Evolutionary conservation across 805 yeast species (phyloP).

Genomic region (Saccharomycopsis oosterbeekiorum): DNA sequence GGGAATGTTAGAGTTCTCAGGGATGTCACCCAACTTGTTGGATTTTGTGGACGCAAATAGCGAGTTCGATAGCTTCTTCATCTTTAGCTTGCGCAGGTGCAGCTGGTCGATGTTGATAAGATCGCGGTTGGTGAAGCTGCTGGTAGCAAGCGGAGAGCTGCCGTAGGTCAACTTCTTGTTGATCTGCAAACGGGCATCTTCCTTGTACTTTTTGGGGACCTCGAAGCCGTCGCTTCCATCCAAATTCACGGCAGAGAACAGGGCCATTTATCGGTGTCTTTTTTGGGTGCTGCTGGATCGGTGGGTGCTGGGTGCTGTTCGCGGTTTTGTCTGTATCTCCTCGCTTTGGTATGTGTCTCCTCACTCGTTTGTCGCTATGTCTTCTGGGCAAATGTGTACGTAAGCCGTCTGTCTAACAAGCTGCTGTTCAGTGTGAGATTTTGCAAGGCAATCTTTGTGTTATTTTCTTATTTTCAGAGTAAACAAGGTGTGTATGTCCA

Average conservation of each 20-base stretch:
- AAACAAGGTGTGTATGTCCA: too few relatives aligned
- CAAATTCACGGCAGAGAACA: background rate
- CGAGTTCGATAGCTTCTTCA: slow-evolving; percentile 3
- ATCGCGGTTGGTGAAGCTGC: slow-evolving; percentile 19
- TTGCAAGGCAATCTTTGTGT: too few relatives aligned
- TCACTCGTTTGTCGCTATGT: too few relatives aligned
- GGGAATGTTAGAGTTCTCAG: background rate
- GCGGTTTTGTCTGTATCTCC: too few relatives aligned
- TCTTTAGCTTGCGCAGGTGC: background rate
- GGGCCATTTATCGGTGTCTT: too few relatives aligned
- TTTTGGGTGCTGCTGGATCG: too few relatives aligned
- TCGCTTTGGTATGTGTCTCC: too few relatives aligned
- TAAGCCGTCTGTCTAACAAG: too few relatives aligned
- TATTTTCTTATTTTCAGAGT: too few relatives aligned
- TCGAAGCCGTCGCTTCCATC: background rate
- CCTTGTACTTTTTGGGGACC: slow-evolving; percentile 26
- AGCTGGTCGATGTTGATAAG: background rate
- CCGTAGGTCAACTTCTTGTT: slow-evolving; percentile 23
- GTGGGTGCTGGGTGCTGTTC: too few relatives aligned
- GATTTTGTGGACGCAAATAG: background rate
- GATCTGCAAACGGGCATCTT: slow-evolving; percentile 26
- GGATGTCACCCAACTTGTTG: background rate
- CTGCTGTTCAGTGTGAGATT: too few relatives aligned
- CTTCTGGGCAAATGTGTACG: too few relatives aligned
- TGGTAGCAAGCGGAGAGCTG: slow-evolving; percentile 24